Percentiles rank a stretch among this genome's conserved stretches.
Evolutionary conservation across 2,329 filamentous ascomycete genomes (phyloP).

Genomic region (Penicillium sp.): DNA sequence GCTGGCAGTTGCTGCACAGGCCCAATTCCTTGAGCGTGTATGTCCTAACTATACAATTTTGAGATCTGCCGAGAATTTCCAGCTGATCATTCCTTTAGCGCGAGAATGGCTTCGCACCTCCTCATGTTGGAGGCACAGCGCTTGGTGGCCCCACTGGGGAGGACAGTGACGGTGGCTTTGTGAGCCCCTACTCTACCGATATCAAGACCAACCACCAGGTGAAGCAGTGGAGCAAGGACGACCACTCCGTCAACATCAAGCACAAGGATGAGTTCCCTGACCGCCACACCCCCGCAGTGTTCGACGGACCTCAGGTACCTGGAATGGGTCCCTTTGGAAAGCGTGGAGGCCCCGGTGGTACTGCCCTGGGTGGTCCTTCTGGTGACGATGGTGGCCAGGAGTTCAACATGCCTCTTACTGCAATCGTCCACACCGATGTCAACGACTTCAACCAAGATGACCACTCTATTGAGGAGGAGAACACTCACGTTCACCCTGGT

Average conservation of each 20-base stretch:
- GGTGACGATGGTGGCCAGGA: conserved; percentile 25
- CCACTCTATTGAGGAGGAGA: conserved; percentile 21
- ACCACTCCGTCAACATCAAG: conserved; percentile 24
- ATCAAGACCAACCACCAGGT: conserved; percentile 17
- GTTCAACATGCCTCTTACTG: conserved; percentile 25
- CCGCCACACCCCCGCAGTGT: background rate
- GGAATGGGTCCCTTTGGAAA: conserved; percentile 19
- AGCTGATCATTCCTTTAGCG: conserved; percentile 5
- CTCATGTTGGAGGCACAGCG: conserved; percentile 14
- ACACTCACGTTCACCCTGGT: conserved; percentile 15
- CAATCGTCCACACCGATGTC: conserved; percentile 17
- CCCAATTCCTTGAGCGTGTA: conserved; percentile 24
- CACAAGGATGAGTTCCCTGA: conserved; percentile 17
- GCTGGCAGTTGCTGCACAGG: conserved; percentile 33
- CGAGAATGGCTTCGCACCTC: conserved; percentile 1
- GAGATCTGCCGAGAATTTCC: too few species aligned
- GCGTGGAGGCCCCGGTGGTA: conserved; percentile 18
- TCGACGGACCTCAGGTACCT: conserved; percentile 4
- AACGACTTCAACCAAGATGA: conserved; percentile 21
- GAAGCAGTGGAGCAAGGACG: conserved; percentile 21
- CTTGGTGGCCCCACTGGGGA: conserved; percentile 26
- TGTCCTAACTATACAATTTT: background rate
- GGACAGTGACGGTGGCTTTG: conserved; percentile 18
- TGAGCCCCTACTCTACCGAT: conserved; percentile 9
- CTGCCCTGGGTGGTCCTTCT: conserved; percentile 22